phyloP scores from a whole-genome alignment of 129 eudicot species.

The Heracleum sosnowskyi region DNA sequence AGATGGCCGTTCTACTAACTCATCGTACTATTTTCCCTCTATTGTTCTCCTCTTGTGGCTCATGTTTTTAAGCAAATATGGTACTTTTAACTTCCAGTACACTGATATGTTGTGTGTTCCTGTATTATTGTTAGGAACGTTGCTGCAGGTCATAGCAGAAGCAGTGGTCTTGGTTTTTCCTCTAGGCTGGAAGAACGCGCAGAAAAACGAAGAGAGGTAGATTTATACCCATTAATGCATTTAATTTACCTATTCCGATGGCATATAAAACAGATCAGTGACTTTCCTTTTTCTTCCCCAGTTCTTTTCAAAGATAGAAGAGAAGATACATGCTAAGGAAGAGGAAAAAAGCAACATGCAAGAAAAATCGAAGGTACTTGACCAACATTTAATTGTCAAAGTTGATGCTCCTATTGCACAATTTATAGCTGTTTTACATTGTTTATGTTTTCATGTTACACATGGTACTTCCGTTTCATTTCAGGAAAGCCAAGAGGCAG shows the following conservation, averaged over 20 bases:
- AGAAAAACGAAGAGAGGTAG: constrained; percentile 86
- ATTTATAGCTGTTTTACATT: not conserved
- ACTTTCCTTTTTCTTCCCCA: constrained; percentile 20
- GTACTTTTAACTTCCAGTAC: constrained; percentile 7
- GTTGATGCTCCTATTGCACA: not conserved
- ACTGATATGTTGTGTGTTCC: constrained; percentile 13
- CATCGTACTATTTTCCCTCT: not conserved
- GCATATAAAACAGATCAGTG: not conserved
- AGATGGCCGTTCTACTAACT: constrained; percentile 2
- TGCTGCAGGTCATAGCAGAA: constrained; percentile 46
- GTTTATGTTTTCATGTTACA: not conserved
- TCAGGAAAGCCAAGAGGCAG: constrained; percentile 90
- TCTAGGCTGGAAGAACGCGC: constrained; percentile 91
- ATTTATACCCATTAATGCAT: not conserved
- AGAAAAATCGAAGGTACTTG: constrained; percentile 80
- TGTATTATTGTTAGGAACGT: constrained; percentile 33
- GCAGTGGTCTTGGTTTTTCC: constrained; percentile 49
- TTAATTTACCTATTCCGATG: not conserved
- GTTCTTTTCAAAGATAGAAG: constrained; percentile 88
- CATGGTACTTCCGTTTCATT: constrained; percentile 7
- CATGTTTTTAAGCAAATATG: not conserved
- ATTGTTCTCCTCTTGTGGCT: not conserved
- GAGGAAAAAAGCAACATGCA: constrained; percentile 57
- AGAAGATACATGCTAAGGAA: constrained; percentile 77
- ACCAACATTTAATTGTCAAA: constrained; percentile 4